Percentiles rank a stretch among this genome's conserved stretches.
These are phyloP conservation scores for Cercospora zeina DNA, from an alignment of 2,329 filamentous ascomycete species.

Conservation along the genomic window DNA sequence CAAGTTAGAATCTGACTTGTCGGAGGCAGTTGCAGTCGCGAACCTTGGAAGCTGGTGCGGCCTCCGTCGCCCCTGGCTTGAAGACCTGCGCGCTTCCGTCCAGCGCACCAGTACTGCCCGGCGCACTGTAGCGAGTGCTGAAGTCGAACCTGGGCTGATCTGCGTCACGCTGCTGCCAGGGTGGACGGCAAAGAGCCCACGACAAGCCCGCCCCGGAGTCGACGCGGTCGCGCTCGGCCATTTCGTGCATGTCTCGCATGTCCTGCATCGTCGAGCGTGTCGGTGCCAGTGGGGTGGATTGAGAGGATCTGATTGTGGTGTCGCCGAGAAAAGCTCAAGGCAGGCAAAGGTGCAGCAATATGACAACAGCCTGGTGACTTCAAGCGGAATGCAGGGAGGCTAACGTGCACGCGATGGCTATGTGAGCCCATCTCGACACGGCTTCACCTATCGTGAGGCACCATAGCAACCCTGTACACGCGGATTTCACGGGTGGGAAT, in stretches of 20 bases:
- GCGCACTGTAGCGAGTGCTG: not conserved
- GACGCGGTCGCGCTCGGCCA: conserved; percentile 5
- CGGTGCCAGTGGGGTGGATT: not conserved
- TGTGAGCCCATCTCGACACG: not conserved
- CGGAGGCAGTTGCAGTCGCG: not conserved
- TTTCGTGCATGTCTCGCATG: not conserved
- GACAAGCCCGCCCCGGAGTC: conserved; percentile 6
- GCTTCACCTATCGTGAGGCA: no score
- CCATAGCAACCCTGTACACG: no score
- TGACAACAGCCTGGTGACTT: not conserved
- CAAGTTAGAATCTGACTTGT: not conserved
- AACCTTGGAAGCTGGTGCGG: not conserved
- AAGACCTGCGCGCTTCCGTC: not conserved
- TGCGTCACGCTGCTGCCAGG: not conserved
- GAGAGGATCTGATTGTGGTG: not conserved
- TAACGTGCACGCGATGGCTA: not conserved
- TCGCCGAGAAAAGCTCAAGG: not conserved
- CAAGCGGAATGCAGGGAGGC: not conserved
- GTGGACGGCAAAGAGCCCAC: not conserved
- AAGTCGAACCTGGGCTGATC: not conserved
- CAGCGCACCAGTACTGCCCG: not conserved
- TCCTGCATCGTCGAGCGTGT: not conserved
- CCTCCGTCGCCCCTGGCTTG: not conserved
- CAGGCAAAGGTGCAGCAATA: not conserved
- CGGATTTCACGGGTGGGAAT: no score